Conservation (phyloP, 305 asterid species). For the Vinca major region DNA sequence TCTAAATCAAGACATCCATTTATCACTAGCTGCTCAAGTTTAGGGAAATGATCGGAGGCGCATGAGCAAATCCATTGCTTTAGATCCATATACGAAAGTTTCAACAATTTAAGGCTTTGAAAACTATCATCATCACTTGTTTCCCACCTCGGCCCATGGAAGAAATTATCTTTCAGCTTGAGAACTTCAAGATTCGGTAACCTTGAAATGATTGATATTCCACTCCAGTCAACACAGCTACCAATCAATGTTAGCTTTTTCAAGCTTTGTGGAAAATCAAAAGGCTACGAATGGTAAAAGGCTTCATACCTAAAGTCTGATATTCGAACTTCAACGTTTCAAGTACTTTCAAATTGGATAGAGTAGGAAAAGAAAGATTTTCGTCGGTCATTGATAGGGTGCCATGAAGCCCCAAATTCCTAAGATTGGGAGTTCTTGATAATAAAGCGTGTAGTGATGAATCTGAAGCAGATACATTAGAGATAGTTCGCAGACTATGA, state of each 20-base stretch:
- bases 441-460: not conserved
- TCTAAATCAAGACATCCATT: not conserved
- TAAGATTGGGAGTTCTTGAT: not conserved
- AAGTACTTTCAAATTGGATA: not conserved
- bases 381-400: not conserved
- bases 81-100: slow-evolving; percentile 1
- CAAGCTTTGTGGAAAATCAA: slow-evolving; percentile 2
- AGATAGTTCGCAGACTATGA: not conserved
- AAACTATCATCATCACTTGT: slow-evolving; percentile 1
- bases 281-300: not conserved
- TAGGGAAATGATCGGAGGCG: slow-evolving; percentile 5
- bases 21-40: slow-evolving; percentile 5
- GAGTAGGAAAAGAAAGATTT: not conserved
- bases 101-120: slow-evolving; percentile 2
- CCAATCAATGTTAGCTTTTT: slow-evolving; percentile 5
- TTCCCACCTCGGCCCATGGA: not conserved
- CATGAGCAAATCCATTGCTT: not conserved
- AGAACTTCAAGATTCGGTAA: slow-evolving; percentile 18
- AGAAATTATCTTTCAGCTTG: not conserved
- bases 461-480: not conserved
- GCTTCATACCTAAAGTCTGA: not conserved
- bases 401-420: not conserved
- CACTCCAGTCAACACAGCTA: not conserved
- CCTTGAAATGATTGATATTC: slow-evolving; percentile 2
- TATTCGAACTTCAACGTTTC: not conserved